These are phyloP conservation scores for Hirschfeldia incana DNA, from an alignment of 345 rosid genomes.

Conservation along the genomic window DNA sequence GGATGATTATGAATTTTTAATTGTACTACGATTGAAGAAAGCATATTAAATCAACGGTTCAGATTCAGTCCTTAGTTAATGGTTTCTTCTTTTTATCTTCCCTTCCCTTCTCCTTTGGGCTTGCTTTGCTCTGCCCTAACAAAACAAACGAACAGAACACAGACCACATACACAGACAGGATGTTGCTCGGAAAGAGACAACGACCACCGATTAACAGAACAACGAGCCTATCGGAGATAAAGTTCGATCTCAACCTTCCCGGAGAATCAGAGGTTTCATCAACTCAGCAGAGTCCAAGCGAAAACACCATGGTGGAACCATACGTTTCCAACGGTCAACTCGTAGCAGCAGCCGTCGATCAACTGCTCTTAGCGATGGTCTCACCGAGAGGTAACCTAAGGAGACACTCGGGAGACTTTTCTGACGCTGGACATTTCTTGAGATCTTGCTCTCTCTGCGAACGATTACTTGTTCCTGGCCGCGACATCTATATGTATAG, in stretches of 20 bases:
- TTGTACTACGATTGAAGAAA: background rate
- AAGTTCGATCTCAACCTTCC: conserved; percentile 59
- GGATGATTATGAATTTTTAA: background rate
- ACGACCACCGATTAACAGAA: conserved; percentile 74
- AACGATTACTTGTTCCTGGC: conserved; percentile 73
- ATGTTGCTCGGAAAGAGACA: conserved; percentile 93
- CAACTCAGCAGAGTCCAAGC: conserved; percentile 38
- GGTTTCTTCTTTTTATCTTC: conserved; percentile 63
- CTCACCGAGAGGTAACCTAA: conserved; percentile 42
- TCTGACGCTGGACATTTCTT: conserved; percentile 57
- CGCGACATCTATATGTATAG: conserved; percentile 95
- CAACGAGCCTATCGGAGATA: conserved; percentile 75
- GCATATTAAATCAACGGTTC: conserved; percentile 43
- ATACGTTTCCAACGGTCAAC: conserved; percentile 18
- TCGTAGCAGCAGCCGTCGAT: conserved; percentile 28
- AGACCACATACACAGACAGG: conserved; percentile 8
- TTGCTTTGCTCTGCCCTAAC: conserved; percentile 9
- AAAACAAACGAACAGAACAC: background rate
- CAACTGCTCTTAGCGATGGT: conserved; percentile 41
- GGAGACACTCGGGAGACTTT: conserved; percentile 61
- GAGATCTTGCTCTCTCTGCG: conserved; percentile 70
- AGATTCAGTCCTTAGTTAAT: conserved; percentile 54
- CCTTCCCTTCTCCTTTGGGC: conserved; percentile 32
- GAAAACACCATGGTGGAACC: conserved; percentile 24
- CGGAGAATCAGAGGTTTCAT: conserved; percentile 39